Conservation (phyloP, 2,329 filamentous ascomycete genomes). For the Pseudogymnoascus sp. region DNA sequence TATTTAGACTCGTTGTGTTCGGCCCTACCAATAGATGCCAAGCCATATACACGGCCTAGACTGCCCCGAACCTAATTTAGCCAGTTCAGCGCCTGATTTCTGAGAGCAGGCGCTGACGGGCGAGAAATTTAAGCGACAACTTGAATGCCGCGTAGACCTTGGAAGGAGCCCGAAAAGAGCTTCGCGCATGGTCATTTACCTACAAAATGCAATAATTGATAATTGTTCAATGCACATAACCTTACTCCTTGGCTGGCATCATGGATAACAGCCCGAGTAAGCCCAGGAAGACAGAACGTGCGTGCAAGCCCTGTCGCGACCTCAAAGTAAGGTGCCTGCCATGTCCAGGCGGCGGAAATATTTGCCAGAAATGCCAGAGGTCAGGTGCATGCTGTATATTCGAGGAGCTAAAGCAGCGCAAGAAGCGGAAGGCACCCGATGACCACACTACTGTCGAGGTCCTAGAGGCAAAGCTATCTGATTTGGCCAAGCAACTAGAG, state of each 20-base stretch:
- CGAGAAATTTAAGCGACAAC: background rate
- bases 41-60: background rate
- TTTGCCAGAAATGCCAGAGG: background rate
- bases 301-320: background rate
- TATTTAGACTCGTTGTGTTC: slow-evolving; percentile 7
- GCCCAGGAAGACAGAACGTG: background rate
- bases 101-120: background rate
- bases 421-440: background rate
- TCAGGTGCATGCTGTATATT: slow-evolving; percentile 3
- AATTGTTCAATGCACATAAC: background rate
- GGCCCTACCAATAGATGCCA: background rate
- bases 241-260: background rate
- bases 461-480: background rate
- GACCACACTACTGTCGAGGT: background rate
- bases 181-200: background rate
- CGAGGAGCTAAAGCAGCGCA: background rate
- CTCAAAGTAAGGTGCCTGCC: slow-evolving; percentile 1
- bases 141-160: background rate
- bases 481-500: background rate
- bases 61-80: background rate
- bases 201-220: background rate
- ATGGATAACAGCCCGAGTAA: background rate
- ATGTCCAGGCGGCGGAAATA: background rate
- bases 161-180: background rate
- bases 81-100: background rate